phyloP scores from a whole-genome alignment of 768 basidiomycete genomes.

The Candolleomyces eurysporus region DNA sequence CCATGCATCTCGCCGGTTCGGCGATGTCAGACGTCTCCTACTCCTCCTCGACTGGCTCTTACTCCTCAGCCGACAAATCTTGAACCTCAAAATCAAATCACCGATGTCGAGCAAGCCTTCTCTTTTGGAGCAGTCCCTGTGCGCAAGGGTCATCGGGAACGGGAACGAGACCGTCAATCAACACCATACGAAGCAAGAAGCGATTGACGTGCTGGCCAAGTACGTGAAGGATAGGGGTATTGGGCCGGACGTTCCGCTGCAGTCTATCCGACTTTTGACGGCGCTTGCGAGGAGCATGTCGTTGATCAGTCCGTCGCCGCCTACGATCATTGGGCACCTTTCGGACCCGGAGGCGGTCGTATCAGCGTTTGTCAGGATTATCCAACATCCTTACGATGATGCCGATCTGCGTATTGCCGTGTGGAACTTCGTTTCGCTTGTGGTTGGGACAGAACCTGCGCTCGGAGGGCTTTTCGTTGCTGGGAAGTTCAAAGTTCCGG shows the following conservation, averaged over 20 bases:
- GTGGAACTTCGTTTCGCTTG: slow-evolving; percentile 82
- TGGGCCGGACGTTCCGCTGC: slow-evolving; percentile 58
- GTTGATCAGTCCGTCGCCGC: slow-evolving; percentile 52
- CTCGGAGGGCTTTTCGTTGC: slow-evolving; percentile 76
- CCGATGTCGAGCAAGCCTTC: slow-evolving; percentile 45
- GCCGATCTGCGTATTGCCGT: slow-evolving; percentile 66
- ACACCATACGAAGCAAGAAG: slow-evolving; percentile 52
- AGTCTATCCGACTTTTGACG: slow-evolving; percentile 66
- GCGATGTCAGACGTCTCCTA: slow-evolving; percentile 68
- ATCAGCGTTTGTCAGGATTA: slow-evolving; percentile 62
- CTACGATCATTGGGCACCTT: slow-evolving; percentile 76
- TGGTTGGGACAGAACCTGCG: slow-evolving; percentile 85
- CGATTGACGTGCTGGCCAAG: slow-evolving; percentile 70
- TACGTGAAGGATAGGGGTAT: slow-evolving; percentile 67
- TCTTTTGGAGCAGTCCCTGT: slow-evolving; percentile 75
- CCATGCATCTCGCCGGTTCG: slow-evolving; percentile 59
- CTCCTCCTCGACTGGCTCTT: slow-evolving; percentile 69
- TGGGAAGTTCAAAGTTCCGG: slow-evolving; percentile 61
- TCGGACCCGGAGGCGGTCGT: slow-evolving; percentile 74
- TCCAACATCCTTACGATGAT: slow-evolving; percentile 81
- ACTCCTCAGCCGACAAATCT: slow-evolving; percentile 55
- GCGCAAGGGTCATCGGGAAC: slow-evolving; percentile 57
- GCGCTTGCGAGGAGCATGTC: slow-evolving; percentile 68
- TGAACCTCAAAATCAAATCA: slow-evolving; percentile 61
- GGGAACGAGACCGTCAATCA: slow-evolving; percentile 36